These are phyloP conservation scores for Larix kaempferi DNA, from an alignment of 75 land plant species.

Conservation along the genomic window DNA sequence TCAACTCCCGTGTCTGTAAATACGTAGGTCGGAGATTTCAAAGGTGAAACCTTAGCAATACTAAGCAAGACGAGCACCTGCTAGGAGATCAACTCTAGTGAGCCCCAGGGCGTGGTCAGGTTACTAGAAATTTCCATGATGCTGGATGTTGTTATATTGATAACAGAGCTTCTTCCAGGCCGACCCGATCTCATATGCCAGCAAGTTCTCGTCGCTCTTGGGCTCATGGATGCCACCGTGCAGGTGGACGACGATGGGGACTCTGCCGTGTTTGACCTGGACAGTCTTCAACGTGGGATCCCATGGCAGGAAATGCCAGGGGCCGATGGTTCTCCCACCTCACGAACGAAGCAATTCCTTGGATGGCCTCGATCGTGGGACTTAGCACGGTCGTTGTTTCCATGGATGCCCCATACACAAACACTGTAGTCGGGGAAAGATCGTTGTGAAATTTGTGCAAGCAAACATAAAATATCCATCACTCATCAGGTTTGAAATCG, in stretches of 20 bases:
- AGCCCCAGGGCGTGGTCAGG: no score
- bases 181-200: no score
- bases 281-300: constrained; percentile 16
- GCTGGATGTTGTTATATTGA: no score
- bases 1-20: no score
- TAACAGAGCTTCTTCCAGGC: no score
- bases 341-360: constrained; percentile 34
- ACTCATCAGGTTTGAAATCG: neutral
- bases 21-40: no score
- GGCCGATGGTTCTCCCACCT: constrained; percentile 54
- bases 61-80: no score
- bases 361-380: constrained; percentile 61
- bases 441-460: constrained; percentile 74
- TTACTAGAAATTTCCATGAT: no score
- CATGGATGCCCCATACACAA: constrained; percentile 53
- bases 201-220: no score
- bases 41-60: no score
- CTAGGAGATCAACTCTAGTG: no score
- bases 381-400: constrained; percentile 53
- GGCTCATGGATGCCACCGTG: constrained; percentile 31
- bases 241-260: constrained; percentile 31
- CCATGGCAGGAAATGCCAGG: constrained; percentile 21
- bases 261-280: constrained; percentile 1
- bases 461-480: neutral
- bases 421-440: constrained; percentile 48